These are phyloP conservation scores for Apiospora marii DNA, from an alignment of 2,329 filamentous ascomycete species.

Conservation along the genomic window DNA sequence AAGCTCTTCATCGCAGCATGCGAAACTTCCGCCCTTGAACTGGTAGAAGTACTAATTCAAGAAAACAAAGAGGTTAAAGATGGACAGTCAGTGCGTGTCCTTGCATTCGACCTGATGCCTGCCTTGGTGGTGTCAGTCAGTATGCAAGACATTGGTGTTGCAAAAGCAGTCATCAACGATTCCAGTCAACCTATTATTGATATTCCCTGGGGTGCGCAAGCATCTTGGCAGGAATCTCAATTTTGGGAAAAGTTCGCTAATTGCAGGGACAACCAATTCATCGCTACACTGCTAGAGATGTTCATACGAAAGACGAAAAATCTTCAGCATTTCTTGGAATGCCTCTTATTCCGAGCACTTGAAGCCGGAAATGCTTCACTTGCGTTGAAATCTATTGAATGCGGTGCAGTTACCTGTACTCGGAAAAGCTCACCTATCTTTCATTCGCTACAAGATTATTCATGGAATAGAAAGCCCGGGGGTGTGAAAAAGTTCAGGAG, in stretches of 20 bases:
- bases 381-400: background rate
- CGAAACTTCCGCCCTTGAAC: background rate
- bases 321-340: background rate
- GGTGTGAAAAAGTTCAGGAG: too few species aligned
- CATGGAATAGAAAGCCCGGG: too few species aligned
- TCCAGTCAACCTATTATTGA: background rate
- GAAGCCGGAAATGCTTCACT: background rate
- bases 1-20: background rate
- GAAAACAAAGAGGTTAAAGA: background rate
- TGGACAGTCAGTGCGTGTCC: background rate
- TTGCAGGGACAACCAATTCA: background rate
- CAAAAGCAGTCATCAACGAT: background rate
- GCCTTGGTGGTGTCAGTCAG: background rate
- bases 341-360: background rate
- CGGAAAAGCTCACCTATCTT: too few species aligned
- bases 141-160: background rate
- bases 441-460: too few species aligned
- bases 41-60: background rate
- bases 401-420: background rate
- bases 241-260: background rate
- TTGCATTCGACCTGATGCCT: background rate
- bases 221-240: too few species aligned
- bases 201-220: too few species aligned
- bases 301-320: background rate
- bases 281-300: too few species aligned